These are phyloP conservation scores for Amesomyces nigricolor DNA, from an alignment of 2,329 filamentous ascomycete genomes.

Conservation along the genomic window DNA sequence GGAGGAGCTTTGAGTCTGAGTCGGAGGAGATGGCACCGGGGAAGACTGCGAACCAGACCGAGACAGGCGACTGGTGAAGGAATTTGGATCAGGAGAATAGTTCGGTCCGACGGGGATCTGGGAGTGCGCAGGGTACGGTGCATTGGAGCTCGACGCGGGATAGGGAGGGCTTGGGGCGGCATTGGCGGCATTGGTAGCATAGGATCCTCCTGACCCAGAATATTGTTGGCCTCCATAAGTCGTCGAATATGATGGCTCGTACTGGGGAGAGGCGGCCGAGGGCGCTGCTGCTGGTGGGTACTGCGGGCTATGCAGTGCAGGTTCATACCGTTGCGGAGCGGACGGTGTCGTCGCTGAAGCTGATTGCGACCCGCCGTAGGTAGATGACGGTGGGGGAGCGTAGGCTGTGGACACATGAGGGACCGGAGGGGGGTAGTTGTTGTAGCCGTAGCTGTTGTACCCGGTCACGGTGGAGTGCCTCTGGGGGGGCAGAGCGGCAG, in stretches of 20 bases:
- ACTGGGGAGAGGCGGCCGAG: conserved; percentile 25
- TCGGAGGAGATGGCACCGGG: conserved; percentile 40
- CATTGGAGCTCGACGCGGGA: conserved; percentile 34
- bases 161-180: conserved; percentile 35
- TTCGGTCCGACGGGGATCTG: conserved; percentile 50
- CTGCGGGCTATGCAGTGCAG: conserved; percentile 35
- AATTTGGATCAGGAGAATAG: conserved; percentile 44
- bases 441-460: conserved; percentile 40
- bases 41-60: conserved; percentile 49
- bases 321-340: conserved; percentile 37
- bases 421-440: conserved; percentile 35
- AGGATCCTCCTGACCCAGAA: conserved; percentile 29
- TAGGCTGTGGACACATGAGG: conserved; percentile 35
- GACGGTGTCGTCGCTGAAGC: conserved; percentile 30
- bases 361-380: conserved; percentile 29
- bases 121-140: conserved; percentile 48
- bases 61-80: conserved; percentile 40
- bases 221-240: conserved; percentile 27
- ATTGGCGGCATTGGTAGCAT: conserved; percentile 37
- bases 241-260: conserved; percentile 26
- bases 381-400: conserved; percentile 36
- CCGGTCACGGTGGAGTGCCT: conserved; percentile 47
- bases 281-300: conserved; percentile 29
- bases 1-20: conserved; percentile 38
- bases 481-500: conserved; percentile 37